A percentile compares a stretch with the other conserved stretches of the same genome.
These are phyloP conservation scores for Phialophora tarda DNA, from an alignment of 2,329 filamentous ascomycete species.

Conservation along the genomic window DNA sequence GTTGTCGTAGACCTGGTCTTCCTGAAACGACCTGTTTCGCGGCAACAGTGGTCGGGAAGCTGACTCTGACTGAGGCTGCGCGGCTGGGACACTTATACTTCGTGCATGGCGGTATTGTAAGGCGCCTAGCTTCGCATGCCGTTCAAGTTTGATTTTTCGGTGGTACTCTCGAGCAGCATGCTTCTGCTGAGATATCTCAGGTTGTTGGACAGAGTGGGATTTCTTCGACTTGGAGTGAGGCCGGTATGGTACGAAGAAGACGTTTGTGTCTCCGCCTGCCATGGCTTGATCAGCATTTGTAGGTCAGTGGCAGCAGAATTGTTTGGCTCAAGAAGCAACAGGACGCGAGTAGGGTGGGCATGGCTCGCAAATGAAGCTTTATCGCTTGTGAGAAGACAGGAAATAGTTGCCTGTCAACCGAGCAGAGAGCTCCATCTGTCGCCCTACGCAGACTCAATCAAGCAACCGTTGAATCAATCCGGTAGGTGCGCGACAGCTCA, in stretches of 20 bases:
- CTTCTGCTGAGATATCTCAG: slow-evolving; percentile 28
- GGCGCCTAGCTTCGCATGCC: slow-evolving; percentile 16
- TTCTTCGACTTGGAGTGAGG: slow-evolving; percentile 5
- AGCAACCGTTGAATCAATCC: slow-evolving; percentile 6
- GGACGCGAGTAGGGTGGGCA: neutral
- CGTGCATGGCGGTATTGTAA: slow-evolving; percentile 10
- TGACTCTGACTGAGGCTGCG: neutral
- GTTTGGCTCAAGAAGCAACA: neutral
- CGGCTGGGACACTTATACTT: slow-evolving; percentile 1
- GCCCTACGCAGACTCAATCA: neutral
- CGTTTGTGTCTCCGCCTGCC: slow-evolving; percentile 20
- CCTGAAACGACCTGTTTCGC: slow-evolving; percentile 9
- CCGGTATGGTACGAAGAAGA: slow-evolving; percentile 30
- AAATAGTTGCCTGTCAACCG: neutral
- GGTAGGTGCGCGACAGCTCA: slow-evolving; percentile 6
- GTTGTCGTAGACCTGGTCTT: slow-evolving; percentile 1
- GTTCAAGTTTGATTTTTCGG: slow-evolving; percentile 26
- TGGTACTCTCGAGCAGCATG: slow-evolving; percentile 32
- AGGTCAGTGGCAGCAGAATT: slow-evolving; percentile 4
- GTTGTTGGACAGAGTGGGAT: neutral
- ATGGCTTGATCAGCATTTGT: slow-evolving; percentile 9
- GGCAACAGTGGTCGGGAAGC: slow-evolving; percentile 5
- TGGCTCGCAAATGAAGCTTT: neutral
- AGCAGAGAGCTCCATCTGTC: neutral
- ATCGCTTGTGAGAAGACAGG: neutral